Evolutionary conservation across 163 green algal species (phyloP).

Genomic region (Volvox carteri): DNA sequence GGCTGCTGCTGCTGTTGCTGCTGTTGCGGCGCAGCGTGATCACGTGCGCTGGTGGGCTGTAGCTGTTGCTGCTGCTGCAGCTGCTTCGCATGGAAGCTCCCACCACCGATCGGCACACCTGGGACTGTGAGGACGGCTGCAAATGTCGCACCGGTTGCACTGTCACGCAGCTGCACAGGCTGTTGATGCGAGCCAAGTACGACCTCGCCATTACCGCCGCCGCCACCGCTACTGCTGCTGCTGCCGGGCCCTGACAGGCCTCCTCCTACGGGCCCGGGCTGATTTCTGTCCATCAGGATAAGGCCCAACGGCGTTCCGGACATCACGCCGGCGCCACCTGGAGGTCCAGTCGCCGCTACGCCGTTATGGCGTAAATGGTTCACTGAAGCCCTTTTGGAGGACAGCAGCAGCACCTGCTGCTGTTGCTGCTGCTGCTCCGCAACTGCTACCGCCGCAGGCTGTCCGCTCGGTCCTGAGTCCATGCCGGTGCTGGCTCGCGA

Average conservation of each 20-base stretch:
- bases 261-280: background rate
- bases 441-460: background rate
- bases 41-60: background rate
- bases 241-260: no score
- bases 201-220: background rate
- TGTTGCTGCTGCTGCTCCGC: background rate
- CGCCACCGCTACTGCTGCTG: no score
- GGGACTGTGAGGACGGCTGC: background rate
- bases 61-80: constrained; percentile 8
- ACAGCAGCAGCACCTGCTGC: background rate
- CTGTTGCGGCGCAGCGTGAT: background rate
- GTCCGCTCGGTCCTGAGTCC: background rate
- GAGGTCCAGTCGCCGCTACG: background rate
- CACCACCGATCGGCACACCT: background rate
- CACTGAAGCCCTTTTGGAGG: background rate
- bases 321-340: background rate
- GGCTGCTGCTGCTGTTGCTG: constrained; percentile 17
- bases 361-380: no score
- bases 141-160: constrained; percentile 11
- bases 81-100: background rate
- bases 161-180: constrained; percentile 36
- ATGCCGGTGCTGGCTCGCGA: background rate
- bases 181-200: background rate
- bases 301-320: background rate
- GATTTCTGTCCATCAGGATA: background rate